Base-by-base conservation (phyloP, 2,329 filamentous ascomycete species). In the Blumeria graminis region DNA sequence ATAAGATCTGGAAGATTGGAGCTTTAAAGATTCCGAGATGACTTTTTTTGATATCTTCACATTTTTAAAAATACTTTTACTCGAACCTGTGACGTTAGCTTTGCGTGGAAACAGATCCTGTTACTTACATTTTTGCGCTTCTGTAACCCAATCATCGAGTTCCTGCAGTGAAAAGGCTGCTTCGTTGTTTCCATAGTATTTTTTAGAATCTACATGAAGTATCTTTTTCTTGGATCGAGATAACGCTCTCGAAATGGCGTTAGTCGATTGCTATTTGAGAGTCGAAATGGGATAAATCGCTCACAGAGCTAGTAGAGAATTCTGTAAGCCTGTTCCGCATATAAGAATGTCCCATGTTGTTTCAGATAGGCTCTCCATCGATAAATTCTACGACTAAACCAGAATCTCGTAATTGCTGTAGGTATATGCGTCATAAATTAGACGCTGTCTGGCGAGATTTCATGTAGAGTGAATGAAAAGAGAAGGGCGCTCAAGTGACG, bases 221-320 rank as follows among this genome's bases (percentile, higher is more conserved):
- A 95, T 78, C 64, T 86, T 92, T 74, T 94, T 94, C 67, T 81
- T 82, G 60, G 88, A 94, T 66, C 89, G 83, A 62, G 90, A 96
- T 64, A 96, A 76, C 65, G 90, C 84, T 76, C 90, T 96, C 62
- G 70, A 68, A 65, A 67, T 76, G 82, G 70, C 69, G 81, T 87
- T 78, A 86, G 82, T 85, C 78, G 84, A 80, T 80, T 68, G 71
- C 71, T 71, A 69, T 65, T 63, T 63, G 61, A 62, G 62, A 60
- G 58, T 51, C 41, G 55, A 51, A 55, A 55, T 57, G 57, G 56
- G 43, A 55, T 22, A 33, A 22, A 55, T 53, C 56, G 66, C 75
- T 71, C 67, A 89, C 84, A 88, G 73, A 68, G 84, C 84, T 67
- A 90, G 76, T 63, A 90, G 76, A 61, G 84, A 87, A 72, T 89